Percentiles rank a stretch among this genome's conserved stretches.
Conservation (phyloP, 345 rosid genomes). For the Brassica napus region Da-Ae NC_063451.1:38944001-38944500, state of each 20-base stretch:
- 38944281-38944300: neutral
- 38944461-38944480: conserved; percentile 61
- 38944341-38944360: conserved; percentile 58
- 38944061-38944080: too few relatives aligned
- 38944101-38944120: neutral
- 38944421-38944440: conserved; percentile 49
- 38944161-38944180: conserved; percentile 5
- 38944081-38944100: neutral
- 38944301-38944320: neutral
- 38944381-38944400: conserved; percentile 39
- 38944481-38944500: conserved; percentile 78
- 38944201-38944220: conserved; percentile 12
- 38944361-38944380: conserved; percentile 32
- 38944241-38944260: conserved; percentile 39
- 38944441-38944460: conserved; percentile 56
- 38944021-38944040: too few relatives aligned
- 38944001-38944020: too few relatives aligned
- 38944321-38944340: conserved; percentile 5
- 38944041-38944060: too few relatives aligned
- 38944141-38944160: neutral
- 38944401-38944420: conserved; percentile 34
- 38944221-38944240: conserved; percentile 25
- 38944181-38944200: conserved; percentile 32
- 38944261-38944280: conserved; percentile 1
- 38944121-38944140: too few relatives aligned